phyloP scores from a whole-genome alignment of 2,329 filamentous ascomycete genomes.

The Teratosphaeria nubilosa region DNA sequence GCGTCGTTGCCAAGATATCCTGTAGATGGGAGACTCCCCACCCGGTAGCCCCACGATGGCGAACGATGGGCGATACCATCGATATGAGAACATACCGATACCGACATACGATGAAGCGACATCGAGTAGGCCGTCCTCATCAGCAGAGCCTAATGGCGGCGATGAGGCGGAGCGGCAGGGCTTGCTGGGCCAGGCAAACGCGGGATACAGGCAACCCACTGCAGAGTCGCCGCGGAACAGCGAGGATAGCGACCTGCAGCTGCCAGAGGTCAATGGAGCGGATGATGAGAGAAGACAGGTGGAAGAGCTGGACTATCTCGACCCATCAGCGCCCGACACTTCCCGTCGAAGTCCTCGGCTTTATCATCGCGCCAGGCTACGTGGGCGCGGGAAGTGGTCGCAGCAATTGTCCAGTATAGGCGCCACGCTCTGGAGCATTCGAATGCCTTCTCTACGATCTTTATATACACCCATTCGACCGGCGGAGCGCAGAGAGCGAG shows the following conservation, averaged over 20 bases:
- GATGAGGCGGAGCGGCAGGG: constrained; percentile 69
- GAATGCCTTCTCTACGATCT: constrained; percentile 40
- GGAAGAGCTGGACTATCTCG: constrained; percentile 79
- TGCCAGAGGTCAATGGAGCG: constrained; percentile 44
- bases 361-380: constrained; percentile 31
- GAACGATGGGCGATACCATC: background rate
- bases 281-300: constrained; percentile 60
- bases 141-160: constrained; percentile 45
- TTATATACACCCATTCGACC: constrained; percentile 25
- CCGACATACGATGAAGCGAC: constrained; percentile 76
- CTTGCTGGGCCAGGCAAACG: constrained; percentile 48
- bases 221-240: constrained; percentile 67
- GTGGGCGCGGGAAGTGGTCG: constrained; percentile 39
- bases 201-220: constrained; percentile 64
- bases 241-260: constrained; percentile 42
- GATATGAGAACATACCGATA: constrained; percentile 49
- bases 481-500: constrained; percentile 1
- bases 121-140: constrained; percentile 41
- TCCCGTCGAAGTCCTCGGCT: constrained; percentile 17
- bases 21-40: background rate
- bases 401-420: constrained; percentile 48
- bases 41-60: background rate
- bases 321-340: constrained; percentile 30
- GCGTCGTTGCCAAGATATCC: background rate
- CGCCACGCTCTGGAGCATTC: constrained; percentile 47